These are phyloP conservation scores for Amanita pallidorosea DNA, from an alignment of 768 basidiomycete genomes.

Conservation along the genomic window DNA sequence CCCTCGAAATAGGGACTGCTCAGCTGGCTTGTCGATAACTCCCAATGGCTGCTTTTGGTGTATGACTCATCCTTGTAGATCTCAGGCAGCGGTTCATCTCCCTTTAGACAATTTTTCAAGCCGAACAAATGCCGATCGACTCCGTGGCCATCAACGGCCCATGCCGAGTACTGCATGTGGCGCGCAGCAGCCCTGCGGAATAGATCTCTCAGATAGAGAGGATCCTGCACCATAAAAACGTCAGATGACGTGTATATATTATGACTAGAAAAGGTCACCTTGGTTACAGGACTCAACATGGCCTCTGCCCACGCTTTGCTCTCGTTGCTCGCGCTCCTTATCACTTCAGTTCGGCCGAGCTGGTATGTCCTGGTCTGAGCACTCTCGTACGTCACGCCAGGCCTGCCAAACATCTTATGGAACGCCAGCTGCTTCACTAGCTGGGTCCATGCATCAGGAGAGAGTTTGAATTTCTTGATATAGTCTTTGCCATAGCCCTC, in stretches of 20 bases:
- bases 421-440: conserved; percentile 95
- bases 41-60: conserved; percentile 74
- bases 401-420: conserved; percentile 69
- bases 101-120: conserved; percentile 68
- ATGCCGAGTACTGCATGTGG: conserved; percentile 78
- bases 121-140: conserved; percentile 96
- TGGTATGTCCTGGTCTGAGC: conserved; percentile 91
- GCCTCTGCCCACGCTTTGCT: conserved; percentile 78
- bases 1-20: conserved; percentile 76
- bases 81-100: conserved; percentile 62
- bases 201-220: conserved; percentile 42
- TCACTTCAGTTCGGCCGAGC: conserved; percentile 90
- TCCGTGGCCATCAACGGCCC: conserved; percentile 91
- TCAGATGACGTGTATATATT: conserved; percentile 11
- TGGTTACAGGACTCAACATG: conserved; percentile 56
- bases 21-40: conserved; percentile 85
- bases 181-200: conserved; percentile 71
- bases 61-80: conserved; percentile 71
- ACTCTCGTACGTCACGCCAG: conserved; percentile 85
- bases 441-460: conserved; percentile 94
- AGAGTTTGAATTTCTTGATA: conserved; percentile 74
- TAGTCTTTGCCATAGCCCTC: conserved; percentile 81
- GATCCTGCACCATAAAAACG: conserved; percentile 12
- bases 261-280: conserved; percentile 19
- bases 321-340: conserved; percentile 76